phyloP scores from a whole-genome alignment of 2,329 filamentous ascomycete genomes.

The Amauroascus verrucosus region DNA sequence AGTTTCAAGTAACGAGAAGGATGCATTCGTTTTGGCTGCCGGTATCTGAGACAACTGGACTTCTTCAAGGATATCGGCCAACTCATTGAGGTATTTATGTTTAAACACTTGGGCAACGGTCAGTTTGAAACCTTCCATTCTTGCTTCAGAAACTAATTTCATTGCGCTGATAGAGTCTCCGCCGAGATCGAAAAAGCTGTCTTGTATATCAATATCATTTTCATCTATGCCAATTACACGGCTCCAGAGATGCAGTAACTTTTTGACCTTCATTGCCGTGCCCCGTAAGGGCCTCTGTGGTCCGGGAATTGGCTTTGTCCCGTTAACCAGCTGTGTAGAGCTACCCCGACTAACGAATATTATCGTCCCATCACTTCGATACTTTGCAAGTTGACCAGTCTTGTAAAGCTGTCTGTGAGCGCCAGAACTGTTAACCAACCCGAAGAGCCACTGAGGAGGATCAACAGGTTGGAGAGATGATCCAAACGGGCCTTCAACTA shows the following conservation, averaged over 20 bases:
- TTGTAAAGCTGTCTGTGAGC: slow-evolving; percentile 22
- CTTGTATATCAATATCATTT: slow-evolving; percentile 39
- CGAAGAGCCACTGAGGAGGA: slow-evolving; percentile 27
- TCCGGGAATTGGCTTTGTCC: too few species aligned
- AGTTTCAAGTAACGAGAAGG: slow-evolving; percentile 42
- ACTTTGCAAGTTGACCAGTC: slow-evolving; percentile 28
- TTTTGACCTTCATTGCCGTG: background rate
- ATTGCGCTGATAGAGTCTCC: slow-evolving; percentile 51
- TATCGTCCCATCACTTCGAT: slow-evolving; percentile 24
- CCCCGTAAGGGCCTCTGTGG: background rate
- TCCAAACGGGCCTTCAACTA: slow-evolving; percentile 48
- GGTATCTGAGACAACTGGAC: slow-evolving; percentile 4
- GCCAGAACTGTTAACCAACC: too few species aligned
- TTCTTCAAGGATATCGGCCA: slow-evolving; percentile 41
- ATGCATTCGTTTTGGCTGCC: slow-evolving; percentile 22
- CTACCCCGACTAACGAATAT: slow-evolving; percentile 22
- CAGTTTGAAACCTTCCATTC: slow-evolving; percentile 40
- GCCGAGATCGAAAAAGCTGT: slow-evolving; percentile 49
- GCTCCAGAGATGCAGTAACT: slow-evolving; percentile 36
- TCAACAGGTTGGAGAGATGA: slow-evolving; percentile 45
- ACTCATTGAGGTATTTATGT: slow-evolving; percentile 28
- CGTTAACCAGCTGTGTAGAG: background rate
- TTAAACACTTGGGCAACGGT: slow-evolving; percentile 48
- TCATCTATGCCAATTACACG: slow-evolving; percentile 38
- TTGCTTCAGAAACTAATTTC: slow-evolving; percentile 49